Conservation (phyloP, 306 rosid genomes). For the Prunus fruticosa region DNA sequence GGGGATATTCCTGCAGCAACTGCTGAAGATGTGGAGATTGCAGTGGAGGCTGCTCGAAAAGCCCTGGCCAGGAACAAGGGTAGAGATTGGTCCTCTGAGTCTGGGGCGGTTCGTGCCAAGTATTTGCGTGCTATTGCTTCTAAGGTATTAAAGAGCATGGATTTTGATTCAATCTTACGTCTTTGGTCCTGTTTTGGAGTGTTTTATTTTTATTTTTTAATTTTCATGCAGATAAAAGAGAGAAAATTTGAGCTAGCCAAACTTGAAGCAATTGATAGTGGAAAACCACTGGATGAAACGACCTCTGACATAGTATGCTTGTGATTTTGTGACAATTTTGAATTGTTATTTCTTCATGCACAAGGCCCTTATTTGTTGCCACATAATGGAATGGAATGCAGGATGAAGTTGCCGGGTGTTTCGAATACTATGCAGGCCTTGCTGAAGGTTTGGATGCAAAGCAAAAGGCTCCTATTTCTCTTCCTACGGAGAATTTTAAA, state of each 20-base stretch:
- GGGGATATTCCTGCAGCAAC: conserved; percentile 88
- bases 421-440: conserved; percentile 84
- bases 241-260: conserved; percentile 55
- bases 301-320: conserved; percentile 68
- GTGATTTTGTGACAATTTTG: background rate
- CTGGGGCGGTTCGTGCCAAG: conserved; percentile 72
- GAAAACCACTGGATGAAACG: conserved; percentile 89
- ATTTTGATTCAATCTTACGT: too few relatives aligned
- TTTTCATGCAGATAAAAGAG: conserved; percentile 48
- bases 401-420: conserved; percentile 96
- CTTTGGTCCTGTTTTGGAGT: background rate
- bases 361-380: background rate
- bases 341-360: background rate
- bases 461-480: conserved; percentile 67
- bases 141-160: conserved; percentile 32
- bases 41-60: conserved; percentile 72
- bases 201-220: background rate
- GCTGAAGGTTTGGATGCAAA: conserved; percentile 81
- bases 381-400: conserved; percentile 20
- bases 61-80: conserved; percentile 71
- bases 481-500: conserved; percentile 74
- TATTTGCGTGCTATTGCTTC: conserved; percentile 88
- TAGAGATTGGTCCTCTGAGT: conserved; percentile 65
- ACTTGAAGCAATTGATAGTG: conserved; percentile 70
- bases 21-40: conserved; percentile 70